Conservation (phyloP, 2,329 filamentous ascomycete species). For the Hypoxylon sp. region DNA sequence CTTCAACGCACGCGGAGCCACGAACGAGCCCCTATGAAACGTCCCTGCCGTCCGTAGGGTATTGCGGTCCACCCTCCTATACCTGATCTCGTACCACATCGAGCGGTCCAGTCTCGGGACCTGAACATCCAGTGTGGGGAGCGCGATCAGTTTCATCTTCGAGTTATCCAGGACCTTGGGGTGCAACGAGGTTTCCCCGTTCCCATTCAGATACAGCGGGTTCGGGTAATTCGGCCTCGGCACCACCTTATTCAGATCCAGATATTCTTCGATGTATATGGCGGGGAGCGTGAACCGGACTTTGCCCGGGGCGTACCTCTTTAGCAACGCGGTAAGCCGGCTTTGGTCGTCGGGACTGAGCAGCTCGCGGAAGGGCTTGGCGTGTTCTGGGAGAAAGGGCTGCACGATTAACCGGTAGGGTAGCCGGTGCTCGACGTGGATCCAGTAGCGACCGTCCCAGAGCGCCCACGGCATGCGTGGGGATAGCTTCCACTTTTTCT, state of each 20-base stretch:
- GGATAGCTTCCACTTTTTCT: constrained; percentile 49
- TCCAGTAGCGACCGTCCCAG: constrained; percentile 76
- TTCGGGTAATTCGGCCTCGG: constrained; percentile 44
- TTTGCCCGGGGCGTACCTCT: constrained; percentile 68
- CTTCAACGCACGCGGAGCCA: background rate
- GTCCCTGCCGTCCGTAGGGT: constrained; percentile 54
- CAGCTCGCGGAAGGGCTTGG: constrained; percentile 64
- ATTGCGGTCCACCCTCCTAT: constrained; percentile 63
- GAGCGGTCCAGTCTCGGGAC: constrained; percentile 64
- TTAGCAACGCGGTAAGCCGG: constrained; percentile 62
- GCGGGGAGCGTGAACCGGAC: constrained; percentile 69
- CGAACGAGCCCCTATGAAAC: constrained; percentile 39
- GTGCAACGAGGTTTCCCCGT: constrained; percentile 7
- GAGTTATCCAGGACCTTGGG: constrained; percentile 37
- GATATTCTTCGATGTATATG: constrained; percentile 61
- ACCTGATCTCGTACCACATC: constrained; percentile 66
- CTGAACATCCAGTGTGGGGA: constrained; percentile 67
- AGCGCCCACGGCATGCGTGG: constrained; percentile 57
- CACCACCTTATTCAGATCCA: constrained; percentile 15
- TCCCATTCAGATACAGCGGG: constrained; percentile 2
- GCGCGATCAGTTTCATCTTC: constrained; percentile 63
- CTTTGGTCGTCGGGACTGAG: constrained; percentile 55
- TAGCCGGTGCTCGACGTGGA: constrained; percentile 63
- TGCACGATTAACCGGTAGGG: constrained; percentile 61
- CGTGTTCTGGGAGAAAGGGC: constrained; percentile 62